phyloP scores from a whole-genome alignment of 331 rosid species.

The Rhamnella rubrinervis region DNA sequence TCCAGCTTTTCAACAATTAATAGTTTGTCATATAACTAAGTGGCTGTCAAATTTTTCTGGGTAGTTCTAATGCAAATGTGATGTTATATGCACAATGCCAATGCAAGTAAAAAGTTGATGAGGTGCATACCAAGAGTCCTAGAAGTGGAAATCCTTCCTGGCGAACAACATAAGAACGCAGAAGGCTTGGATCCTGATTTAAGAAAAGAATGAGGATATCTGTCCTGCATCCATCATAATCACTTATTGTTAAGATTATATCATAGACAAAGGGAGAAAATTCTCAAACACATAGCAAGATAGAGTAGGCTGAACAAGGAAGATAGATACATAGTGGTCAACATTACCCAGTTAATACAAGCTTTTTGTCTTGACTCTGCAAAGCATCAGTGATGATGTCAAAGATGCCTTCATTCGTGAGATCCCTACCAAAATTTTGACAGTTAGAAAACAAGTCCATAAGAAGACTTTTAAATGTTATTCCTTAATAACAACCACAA shows the following conservation, averaged over 20 bases:
- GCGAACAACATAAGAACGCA: constrained; percentile 84
- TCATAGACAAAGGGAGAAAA: background rate
- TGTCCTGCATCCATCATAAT: constrained; percentile 92
- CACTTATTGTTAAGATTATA: constrained; percentile 38
- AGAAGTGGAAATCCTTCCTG: constrained; percentile 84
- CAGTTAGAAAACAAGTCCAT: constrained; percentile 4
- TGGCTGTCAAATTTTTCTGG: background rate
- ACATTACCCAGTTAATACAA: constrained; percentile 84
- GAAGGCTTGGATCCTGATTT: constrained; percentile 95
- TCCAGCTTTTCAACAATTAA: background rate
- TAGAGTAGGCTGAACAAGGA: constrained; percentile 23
- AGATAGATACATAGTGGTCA: constrained; percentile 11
- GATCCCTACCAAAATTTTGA: constrained; percentile 55
- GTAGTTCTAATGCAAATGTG: background rate
- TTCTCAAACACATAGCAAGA: constrained; percentile 19
- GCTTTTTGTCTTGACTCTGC: constrained; percentile 82
- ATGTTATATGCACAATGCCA: background rate
- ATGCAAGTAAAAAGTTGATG: background rate
- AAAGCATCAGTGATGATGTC: constrained; percentile 68
- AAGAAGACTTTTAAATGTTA: background rate
- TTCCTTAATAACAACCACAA: background rate
- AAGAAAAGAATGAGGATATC: constrained; percentile 94
- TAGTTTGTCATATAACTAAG: background rate
- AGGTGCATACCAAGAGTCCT: constrained; percentile 70
- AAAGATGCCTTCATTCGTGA: constrained; percentile 92